phyloP scores from a whole-genome alignment of 768 basidiomycete species.

The Mrakia gelida region DNA sequence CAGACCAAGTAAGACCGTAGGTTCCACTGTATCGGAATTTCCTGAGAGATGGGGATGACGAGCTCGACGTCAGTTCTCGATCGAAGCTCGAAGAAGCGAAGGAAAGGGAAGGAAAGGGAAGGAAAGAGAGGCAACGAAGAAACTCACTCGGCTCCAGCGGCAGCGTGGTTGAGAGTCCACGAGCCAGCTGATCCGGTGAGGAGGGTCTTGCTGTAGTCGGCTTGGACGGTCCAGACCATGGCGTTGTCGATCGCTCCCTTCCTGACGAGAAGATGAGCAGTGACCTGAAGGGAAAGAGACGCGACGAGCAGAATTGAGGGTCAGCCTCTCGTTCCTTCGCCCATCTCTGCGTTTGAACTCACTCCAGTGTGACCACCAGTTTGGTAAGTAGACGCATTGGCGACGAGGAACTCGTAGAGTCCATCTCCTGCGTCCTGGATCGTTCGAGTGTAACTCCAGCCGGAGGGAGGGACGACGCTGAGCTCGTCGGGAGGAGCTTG shows the following conservation, averaged over 20 bases:
- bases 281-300: conserved; percentile 47
- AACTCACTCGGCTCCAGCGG: conserved; percentile 78
- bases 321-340: neutral
- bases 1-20: conserved; percentile 77
- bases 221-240: conserved; percentile 69
- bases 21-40: conserved; percentile 77
- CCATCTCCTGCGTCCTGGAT: conserved; percentile 74
- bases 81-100: conserved; percentile 48
- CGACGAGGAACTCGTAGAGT: conserved; percentile 67
- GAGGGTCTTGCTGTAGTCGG: conserved; percentile 62
- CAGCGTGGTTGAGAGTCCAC: conserved; percentile 57
- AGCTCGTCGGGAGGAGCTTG: conserved; percentile 43
- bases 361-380: conserved; percentile 54
- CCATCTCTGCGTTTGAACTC: conserved; percentile 10
- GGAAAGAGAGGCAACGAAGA: conserved; percentile 77
- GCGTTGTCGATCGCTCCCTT: conserved; percentile 71
- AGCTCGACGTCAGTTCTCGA: neutral
- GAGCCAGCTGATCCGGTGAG: conserved; percentile 38
- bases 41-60: neutral
- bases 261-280: conserved; percentile 72
- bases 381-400: conserved; percentile 52
- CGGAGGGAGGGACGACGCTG: conserved; percentile 54
- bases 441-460: conserved; percentile 72
- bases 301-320: neutral
- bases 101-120: too few species aligned